Evolutionary conservation across 768 basidiomycete genomes (phyloP), one percentile per base, ranked within the genome.

Genomic region (Termitomyces sp.): DNA sequence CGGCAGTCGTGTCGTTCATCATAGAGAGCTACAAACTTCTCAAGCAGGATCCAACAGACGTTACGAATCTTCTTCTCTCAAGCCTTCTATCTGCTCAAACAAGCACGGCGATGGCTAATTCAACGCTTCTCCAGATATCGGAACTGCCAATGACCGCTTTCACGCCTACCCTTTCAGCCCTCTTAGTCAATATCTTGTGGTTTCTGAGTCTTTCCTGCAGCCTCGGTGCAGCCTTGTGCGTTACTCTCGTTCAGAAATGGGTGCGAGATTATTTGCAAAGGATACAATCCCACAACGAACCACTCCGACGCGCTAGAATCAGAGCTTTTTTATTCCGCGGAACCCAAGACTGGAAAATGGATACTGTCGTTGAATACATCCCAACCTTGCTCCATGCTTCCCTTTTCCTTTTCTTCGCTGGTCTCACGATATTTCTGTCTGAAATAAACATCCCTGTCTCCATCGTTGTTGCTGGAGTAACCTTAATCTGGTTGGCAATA

Each of bases 1-100:
- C 73, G 4, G 70, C 68, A 1, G 64, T 73, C 13, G 71, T 70
- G 3, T 65, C 74, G 2, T 77, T 76, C 50, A 66, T 72, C 6
- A 64, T 74, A 16, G 68, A 73, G 48, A 71, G 68, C 15, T 70
- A 73, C 52, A 61, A 66, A 32, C 56, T 62, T 29, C 64, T 77
- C 11, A 52, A 65, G n/a, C 65, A 63, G 41, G 61, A 76, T 48
- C 61, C 70, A 22, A 12, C 10, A 12, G 33, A 48, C 1, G 50
- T 67, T 7, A 57, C 56, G n/a, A 66, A 65, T 10, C 59, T 58
- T n/a, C 64, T 70, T 48, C 60, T 75, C 22, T 51, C 63, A 3
- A 59, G 58, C 25, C 57, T 66, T 11, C 54, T 62, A 16, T 45
- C 57, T 25, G 23, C 16, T 36, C 53, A 54, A 32, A 46, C 31